Conservation (phyloP, 169 alveolate species). For the Eimeria nieschulzi region DNA sequence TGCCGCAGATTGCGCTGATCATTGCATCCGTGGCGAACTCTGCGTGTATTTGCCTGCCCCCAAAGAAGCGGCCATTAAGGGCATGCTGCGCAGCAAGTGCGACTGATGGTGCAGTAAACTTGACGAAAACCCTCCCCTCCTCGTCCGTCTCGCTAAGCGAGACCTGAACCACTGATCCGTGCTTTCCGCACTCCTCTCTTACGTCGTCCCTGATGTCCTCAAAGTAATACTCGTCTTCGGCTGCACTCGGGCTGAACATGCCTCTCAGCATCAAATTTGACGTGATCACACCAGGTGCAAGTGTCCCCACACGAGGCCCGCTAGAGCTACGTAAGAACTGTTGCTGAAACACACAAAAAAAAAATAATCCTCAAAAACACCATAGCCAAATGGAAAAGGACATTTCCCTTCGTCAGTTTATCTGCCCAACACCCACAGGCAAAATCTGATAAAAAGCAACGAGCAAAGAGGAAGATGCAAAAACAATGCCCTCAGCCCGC, state of each 20-base stretch:
- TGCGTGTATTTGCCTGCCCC: slow-evolving; percentile 65
- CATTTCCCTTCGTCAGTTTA: not conserved
- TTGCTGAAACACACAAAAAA: slow-evolving; percentile 1
- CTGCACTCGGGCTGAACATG: slow-evolving; percentile 55
- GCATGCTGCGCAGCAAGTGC: slow-evolving; percentile 70
- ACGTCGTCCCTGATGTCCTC: slow-evolving; percentile 91
- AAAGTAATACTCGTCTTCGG: slow-evolving; percentile 73
- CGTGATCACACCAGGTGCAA: slow-evolving; percentile 20
- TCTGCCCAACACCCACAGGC: not conserved
- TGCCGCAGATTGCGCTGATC: slow-evolving; percentile 60
- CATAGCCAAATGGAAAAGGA: not conserved
- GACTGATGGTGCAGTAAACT: slow-evolving; percentile 46
- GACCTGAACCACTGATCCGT: slow-evolving; percentile 86
- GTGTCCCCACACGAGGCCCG: slow-evolving; percentile 10
- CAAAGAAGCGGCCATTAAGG: slow-evolving; percentile 75
- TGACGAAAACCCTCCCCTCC: slow-evolving; percentile 73
- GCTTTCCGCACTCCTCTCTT: slow-evolving; percentile 88
- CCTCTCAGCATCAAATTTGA: slow-evolving; percentile 26
- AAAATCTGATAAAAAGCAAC: not conserved
- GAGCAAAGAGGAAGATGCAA: not conserved
- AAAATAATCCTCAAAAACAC: not conserved
- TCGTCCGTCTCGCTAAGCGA: slow-evolving; percentile 79
- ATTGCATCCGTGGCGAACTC: slow-evolving; percentile 72
- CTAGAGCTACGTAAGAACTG: slow-evolving; percentile 41
- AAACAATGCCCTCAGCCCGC: no score